Conservation (phyloP, 306 rosid genomes). For the Glycine tomentella region DNA sequence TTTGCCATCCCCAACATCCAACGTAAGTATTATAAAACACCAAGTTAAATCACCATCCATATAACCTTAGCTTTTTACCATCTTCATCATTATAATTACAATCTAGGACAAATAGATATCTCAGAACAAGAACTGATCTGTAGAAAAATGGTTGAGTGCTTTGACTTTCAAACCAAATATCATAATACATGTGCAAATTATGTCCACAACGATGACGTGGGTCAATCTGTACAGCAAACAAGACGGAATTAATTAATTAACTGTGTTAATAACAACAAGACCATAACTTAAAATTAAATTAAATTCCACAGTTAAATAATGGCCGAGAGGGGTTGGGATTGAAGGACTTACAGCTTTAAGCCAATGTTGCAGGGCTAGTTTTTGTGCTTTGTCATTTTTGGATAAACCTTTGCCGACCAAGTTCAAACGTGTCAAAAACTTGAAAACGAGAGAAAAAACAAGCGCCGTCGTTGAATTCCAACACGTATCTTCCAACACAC, state of each 20-base stretch:
- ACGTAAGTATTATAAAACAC: slow-evolving; percentile 52
- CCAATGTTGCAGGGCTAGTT: slow-evolving; percentile 94
- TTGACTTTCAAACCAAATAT: slow-evolving; percentile 84
- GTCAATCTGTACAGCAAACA: slow-evolving; percentile 70
- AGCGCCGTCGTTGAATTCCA: slow-evolving; percentile 55
- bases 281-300: neutral
- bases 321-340: neutral
- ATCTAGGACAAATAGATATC: neutral
- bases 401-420: slow-evolving; percentile 95
- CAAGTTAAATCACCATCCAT: slow-evolving; percentile 21
- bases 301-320: neutral
- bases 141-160: slow-evolving; percentile 95
- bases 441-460: slow-evolving; percentile 11
- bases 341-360: slow-evolving; percentile 85
- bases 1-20: slow-evolving; percentile 94
- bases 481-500: slow-evolving; percentile 17
- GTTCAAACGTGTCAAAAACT: slow-evolving; percentile 63
- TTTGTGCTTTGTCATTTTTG: slow-evolving; percentile 94
- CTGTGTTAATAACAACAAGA: neutral
- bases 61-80: neutral
- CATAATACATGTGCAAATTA: slow-evolving; percentile 89
- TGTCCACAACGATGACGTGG: slow-evolving; percentile 99
- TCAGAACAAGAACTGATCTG: slow-evolving; percentile 57
- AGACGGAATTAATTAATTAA: slow-evolving; percentile 10
- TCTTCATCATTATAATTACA: neutral